phyloP scores from a whole-genome alignment of 2,329 filamentous ascomycete genomes.

The Pseudohalonectria lignicola region DNA sequence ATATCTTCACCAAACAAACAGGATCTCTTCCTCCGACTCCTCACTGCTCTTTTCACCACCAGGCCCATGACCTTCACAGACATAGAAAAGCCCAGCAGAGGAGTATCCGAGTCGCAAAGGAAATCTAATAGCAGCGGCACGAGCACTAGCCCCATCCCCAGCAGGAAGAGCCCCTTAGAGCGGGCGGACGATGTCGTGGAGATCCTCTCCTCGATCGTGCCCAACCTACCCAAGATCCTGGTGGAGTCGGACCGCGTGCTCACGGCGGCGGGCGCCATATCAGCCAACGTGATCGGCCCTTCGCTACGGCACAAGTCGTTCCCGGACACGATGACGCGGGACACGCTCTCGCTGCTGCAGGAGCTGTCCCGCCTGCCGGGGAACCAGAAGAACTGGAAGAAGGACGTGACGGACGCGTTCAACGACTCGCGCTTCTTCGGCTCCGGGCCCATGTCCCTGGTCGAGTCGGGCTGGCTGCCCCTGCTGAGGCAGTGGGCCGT shows the following conservation, averaged over 20 bases:
- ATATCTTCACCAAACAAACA: constrained; percentile 28
- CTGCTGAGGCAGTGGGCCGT: constrained; percentile 76
- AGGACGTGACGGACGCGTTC: constrained; percentile 84
- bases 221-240: constrained; percentile 70
- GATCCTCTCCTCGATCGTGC: constrained; percentile 69
- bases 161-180: constrained; percentile 23
- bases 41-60: constrained; percentile 91
- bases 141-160: too few species aligned
- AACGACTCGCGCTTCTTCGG: constrained; percentile 80
- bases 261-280: constrained; percentile 69
- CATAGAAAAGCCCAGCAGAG: constrained; percentile 27
- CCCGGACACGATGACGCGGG: constrained; percentile 69
- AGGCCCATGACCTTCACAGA: constrained; percentile 66
- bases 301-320: constrained; percentile 76
- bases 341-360: constrained; percentile 61
- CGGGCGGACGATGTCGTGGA: constrained; percentile 66
- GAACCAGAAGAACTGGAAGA: constrained; percentile 84
- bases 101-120: constrained; percentile 20
- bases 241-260: constrained; percentile 77
- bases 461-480: constrained; percentile 68
- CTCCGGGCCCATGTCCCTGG: constrained; percentile 51
- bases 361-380: constrained; percentile 68
- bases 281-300: constrained; percentile 71
- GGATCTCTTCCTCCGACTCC: constrained; percentile 79
- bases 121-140: too few species aligned